Conservation (phyloP, 2,329 filamentous ascomycete species). For the Diaporthe caulivora region DNA sequence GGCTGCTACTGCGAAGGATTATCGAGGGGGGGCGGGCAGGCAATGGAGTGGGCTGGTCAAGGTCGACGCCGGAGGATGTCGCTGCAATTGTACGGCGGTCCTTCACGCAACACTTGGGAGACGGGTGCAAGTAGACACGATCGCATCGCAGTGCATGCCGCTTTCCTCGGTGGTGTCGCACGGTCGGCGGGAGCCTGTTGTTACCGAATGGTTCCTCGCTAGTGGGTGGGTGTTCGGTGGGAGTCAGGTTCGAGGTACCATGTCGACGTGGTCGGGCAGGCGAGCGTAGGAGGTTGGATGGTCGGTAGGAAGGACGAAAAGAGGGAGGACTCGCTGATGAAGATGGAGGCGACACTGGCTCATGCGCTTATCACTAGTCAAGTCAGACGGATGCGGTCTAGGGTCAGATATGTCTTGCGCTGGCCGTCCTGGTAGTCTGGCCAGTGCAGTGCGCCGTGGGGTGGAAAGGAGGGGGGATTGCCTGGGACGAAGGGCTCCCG, state of each 20-base stretch:
- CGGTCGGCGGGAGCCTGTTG: background rate
- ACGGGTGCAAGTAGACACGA: constrained; percentile 36
- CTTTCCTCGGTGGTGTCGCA: background rate
- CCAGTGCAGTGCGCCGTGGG: background rate
- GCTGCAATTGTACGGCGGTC: constrained; percentile 30
- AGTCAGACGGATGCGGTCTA: constrained; percentile 34
- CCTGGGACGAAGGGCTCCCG: background rate
- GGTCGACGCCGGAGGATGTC: constrained; percentile 23
- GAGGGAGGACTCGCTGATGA: background rate
- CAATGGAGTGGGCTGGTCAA: constrained; percentile 19
- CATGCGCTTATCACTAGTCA: constrained; percentile 32
- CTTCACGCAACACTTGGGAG: constrained; percentile 39
- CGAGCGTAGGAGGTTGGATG: background rate
- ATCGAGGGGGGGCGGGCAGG: constrained; percentile 19
- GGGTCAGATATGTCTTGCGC: constrained; percentile 26
- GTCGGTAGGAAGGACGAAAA: constrained; percentile 14
- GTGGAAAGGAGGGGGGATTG: background rate
- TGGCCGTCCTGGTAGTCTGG: background rate
- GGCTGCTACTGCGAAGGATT: background rate
- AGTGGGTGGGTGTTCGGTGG: background rate
- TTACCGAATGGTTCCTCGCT: constrained; percentile 2
- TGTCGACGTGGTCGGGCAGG: constrained; percentile 7
- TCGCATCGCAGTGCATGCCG: constrained; percentile 41
- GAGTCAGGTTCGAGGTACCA: background rate
- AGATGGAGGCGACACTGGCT: constrained; percentile 22